Base-by-base conservation (phyloP, 2,329 filamentous ascomycete genomes). In the Aspergillus arachidicola region DNA sequence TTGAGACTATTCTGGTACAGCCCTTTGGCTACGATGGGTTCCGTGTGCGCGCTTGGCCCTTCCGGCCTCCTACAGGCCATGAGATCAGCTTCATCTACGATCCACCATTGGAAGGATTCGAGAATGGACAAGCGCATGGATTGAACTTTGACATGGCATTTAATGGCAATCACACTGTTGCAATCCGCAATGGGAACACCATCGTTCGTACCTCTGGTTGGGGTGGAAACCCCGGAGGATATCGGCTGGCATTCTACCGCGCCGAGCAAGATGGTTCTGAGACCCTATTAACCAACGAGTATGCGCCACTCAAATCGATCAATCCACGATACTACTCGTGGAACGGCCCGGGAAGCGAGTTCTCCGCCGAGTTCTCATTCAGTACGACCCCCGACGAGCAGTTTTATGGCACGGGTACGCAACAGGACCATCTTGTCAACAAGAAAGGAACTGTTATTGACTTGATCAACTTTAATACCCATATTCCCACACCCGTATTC, bases 381-480 rank as follows among this genome's bases (percentile, higher is more conserved):
- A 68, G 68, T 43, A 74, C 72, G n/a, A 74, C 75, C 0, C 71
- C 72, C 0, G 64, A 68, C n/a, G 87, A 89, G 71, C 84, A 83
- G 68, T 82, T 89, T 16, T 89, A 82, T 69, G 87, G 87, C 34
- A 89, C 89, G 82, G 87, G 87, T 0, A 87, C 89, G 70, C 88
- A 89, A 62, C 87, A 89, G 66, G 86, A 89, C 65, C 83, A 85
- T 0, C 79, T 79, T 59, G 78, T 89, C 9, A 80, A 89, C 69
- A 79, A 89, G 51, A 89, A 89, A 66, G 87, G 86, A 0, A 72
- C 78, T 0, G 85, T 88, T 57, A 75, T 89, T 1, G 87, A 89
- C 71, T 80, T 89, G 9, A 84, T 87, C 2, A 87, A 89, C 38
- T 82, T 86, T n/a, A 89, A 89, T 69, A 87, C 85, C 0, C 86